Evolutionary conservation across 108 stramenopile species (phyloP).

Genomic region (Aurantiochytrium sp.): DNA sequence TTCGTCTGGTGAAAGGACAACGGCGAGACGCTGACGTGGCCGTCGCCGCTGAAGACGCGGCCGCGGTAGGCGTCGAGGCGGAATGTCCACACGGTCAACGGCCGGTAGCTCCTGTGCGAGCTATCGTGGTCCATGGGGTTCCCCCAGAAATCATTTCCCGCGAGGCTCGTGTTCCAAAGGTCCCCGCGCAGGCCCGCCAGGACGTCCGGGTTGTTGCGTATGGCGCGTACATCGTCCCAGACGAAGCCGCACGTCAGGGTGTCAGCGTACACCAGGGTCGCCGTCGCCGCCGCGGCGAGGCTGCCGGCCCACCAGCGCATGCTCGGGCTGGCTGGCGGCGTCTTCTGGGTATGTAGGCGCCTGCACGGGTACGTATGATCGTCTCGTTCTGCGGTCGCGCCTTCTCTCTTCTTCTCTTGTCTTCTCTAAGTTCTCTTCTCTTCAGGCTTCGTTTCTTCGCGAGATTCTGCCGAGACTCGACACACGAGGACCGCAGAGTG

Average conservation of each 20-base stretch:
- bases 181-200: neutral
- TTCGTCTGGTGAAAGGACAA: neutral
- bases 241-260: slow-evolving; percentile 11
- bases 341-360: neutral
- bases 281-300: neutral
- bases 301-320: neutral
- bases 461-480: too few species aligned
- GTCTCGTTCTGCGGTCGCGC: too few species aligned
- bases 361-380: too few species aligned
- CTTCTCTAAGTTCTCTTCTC: too few species aligned
- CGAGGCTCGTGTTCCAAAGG: neutral
- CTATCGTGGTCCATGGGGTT: neutral
- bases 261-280: neutral
- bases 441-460: too few species aligned
- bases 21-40: neutral
- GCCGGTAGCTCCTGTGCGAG: slow-evolving; percentile 28
- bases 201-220: slow-evolving; percentile 2
- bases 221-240: slow-evolving; percentile 39
- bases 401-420: too few species aligned
- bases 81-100: neutral
- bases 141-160: slow-evolving; percentile 36
- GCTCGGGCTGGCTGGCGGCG: neutral
- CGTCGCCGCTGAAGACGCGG: neutral
- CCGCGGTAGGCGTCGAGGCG: neutral
- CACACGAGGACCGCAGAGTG: too few species aligned